phyloP scores from a whole-genome alignment of 2,329 filamentous ascomycete species.

The Fusarium setosum region DNA sequence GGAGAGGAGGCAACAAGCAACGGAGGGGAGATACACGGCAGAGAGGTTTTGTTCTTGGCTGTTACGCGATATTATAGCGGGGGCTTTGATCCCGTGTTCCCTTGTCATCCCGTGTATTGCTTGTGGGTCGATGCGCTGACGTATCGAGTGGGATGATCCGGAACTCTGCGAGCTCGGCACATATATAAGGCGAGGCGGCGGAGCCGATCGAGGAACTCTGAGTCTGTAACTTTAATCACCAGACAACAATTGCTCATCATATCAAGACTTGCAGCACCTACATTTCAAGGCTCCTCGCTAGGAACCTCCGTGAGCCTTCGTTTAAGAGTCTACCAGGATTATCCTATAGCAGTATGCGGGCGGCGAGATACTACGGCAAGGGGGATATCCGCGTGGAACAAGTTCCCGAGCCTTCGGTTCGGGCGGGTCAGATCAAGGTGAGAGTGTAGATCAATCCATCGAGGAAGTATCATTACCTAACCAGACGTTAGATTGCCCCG shows the following conservation, averaged over 20 bases:
- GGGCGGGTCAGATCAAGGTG: conserved; percentile 60
- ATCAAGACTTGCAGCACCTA: background rate
- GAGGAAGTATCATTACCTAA: background rate
- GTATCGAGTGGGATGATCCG: conserved; percentile 25
- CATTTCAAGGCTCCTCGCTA: background rate
- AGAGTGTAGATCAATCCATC: rapidly evolving
- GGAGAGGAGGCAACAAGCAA: background rate
- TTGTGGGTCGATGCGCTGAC: conserved; percentile 33
- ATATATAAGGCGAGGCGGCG: conserved; percentile 25
- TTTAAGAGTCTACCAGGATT: background rate
- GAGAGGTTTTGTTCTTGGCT: background rate
- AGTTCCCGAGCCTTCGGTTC: conserved; percentile 58
- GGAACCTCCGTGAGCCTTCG: background rate
- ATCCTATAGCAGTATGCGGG: conserved; percentile 61
- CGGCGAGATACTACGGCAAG: conserved; percentile 65
- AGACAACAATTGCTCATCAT: background rate
- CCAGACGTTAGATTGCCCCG: conserved; percentile 36
- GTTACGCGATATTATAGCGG: conserved; percentile 11
- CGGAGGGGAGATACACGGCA: background rate
- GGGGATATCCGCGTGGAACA: conserved; percentile 66
- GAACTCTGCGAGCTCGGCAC: background rate
- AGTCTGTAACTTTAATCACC: background rate
- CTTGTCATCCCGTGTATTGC: background rate
- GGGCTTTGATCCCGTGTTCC: background rate
- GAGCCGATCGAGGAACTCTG: background rate